Evolutionary conservation across 495 filamentous ascomycete species (phyloP), one percentile per base, ranked within the genome.

Genomic region (Podospora anserina): DNA sequence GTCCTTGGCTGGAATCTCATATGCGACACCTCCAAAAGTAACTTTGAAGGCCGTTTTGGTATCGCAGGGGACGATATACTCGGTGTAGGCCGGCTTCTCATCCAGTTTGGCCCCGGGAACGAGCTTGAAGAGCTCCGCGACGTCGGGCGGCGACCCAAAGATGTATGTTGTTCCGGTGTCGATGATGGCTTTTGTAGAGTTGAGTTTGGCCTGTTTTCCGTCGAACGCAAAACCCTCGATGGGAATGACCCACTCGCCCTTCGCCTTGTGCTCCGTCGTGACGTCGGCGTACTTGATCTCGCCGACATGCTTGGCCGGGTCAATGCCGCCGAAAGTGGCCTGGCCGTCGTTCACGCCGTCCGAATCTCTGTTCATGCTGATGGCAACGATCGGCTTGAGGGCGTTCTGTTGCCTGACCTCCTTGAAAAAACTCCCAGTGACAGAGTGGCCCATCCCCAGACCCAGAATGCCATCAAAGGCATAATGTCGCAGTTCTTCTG

Each of bases 391-490:
- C 72, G 91, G 92, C 0, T 84, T 78, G 60, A 96, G 79, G 3
- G 85, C 63, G 32, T 86, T 84, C n/a, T 86, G 78, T 3, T 84
- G 70, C n/a, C 79, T 80, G 26, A 94, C 80, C 28, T 79, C 73
- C 49, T 88, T 84, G 79, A 94, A 84, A 71, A 93, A 87, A 1
- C 85, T 89, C 32, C 88, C 84, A 9, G 82, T 82, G 13, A 78
- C 66, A 72, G 80, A 72, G 68, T 78, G 63, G 78, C 80, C 71
- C 78, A 82, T 88, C 7, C 88, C 88, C n/a, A 96, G 79, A 6
- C 91, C 92, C 5, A 96, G 78, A 61, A 96, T 95, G n/a, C 92
- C 92, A 74, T 96, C 92, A 70, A 95, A 90, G 19, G 92, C 89
- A 72, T 93, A 95, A 69, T 83, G 84, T 32, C 78, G 68, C 77